Evolutionary conservation across 2,329 filamentous ascomycete genomes (phyloP).

Genomic region (Pseudogymnoascus sp.): DNA sequence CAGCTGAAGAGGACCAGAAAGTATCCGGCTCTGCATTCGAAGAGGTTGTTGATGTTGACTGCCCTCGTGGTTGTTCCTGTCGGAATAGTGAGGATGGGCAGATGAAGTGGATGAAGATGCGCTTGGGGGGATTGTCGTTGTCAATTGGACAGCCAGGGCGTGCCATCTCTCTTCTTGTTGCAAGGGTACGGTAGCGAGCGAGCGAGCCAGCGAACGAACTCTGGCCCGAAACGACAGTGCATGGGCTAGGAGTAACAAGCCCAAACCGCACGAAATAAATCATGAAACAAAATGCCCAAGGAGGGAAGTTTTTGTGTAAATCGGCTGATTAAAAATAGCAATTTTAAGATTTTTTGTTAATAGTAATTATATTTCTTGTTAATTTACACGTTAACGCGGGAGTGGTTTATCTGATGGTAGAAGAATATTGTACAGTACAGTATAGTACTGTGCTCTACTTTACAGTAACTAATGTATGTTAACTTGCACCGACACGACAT

Average conservation of each 20-base stretch:
- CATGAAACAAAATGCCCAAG: neutral
- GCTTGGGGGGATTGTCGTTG: constrained; percentile 7
- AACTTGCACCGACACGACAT: neutral
- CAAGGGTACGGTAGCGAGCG: constrained; percentile 5
- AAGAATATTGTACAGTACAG: neutral
- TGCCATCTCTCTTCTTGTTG: constrained; percentile 5
- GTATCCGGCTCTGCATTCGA: constrained; percentile 5
- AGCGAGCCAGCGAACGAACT: constrained; percentile 6
- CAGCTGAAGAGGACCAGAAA: neutral
- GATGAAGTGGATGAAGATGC: constrained; percentile 7
- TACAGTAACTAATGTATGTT: neutral
- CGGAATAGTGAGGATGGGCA: constrained; percentile 5
- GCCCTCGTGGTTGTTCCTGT: constrained; percentile 3
- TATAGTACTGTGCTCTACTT: no score
- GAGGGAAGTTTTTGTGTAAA: neutral
- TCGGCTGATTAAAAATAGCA: neutral
- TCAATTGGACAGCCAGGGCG: constrained; percentile 4
- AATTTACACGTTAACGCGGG: neutral
- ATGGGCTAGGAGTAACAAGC: neutral
- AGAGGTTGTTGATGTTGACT: neutral
- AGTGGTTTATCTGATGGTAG: neutral
- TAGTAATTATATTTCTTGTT: neutral
- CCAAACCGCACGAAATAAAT: neutral
- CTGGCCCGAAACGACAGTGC: constrained; percentile 6
- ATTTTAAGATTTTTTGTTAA: neutral